A percentile compares a stretch with the other conserved stretches of the same genome.
Evolutionary conservation across 2,329 filamentous ascomycete species (phyloP).

Genomic region (Fusarium sp.): DNA sequence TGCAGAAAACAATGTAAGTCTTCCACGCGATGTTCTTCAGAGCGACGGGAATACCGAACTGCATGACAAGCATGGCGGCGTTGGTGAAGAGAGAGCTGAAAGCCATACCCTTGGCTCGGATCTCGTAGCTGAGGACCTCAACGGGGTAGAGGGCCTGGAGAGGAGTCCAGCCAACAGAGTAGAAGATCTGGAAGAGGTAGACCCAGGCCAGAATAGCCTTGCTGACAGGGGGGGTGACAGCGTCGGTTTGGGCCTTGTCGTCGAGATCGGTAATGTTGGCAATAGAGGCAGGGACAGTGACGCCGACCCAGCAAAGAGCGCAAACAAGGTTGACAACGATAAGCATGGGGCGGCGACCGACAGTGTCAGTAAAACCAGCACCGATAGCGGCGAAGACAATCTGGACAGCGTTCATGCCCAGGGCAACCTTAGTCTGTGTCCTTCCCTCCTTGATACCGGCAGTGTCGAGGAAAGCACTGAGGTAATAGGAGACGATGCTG

Average conservation of each 20-base stretch:
- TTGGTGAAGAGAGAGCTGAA: slow-evolving; percentile 58
- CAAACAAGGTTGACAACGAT: slow-evolving; percentile 58
- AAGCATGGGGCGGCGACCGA: slow-evolving; percentile 63
- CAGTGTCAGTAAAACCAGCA: slow-evolving; percentile 58
- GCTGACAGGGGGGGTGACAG: slow-evolving; percentile 48
- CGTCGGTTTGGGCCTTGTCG: slow-evolving; percentile 37
- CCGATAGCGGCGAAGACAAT: slow-evolving; percentile 60
- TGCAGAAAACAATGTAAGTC: slow-evolving; percentile 63
- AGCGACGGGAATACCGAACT: slow-evolving; percentile 58
- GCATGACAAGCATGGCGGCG: slow-evolving; percentile 49
- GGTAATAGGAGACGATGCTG: slow-evolving; percentile 59
- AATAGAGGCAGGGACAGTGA: slow-evolving; percentile 57
- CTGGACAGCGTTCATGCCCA: slow-evolving; percentile 60
- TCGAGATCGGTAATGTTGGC: slow-evolving; percentile 46
- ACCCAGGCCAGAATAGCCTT: slow-evolving; percentile 61
- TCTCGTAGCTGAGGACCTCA: slow-evolving; percentile 64
- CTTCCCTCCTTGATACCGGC: slow-evolving; percentile 57
- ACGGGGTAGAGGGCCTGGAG: slow-evolving; percentile 60
- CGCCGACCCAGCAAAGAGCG: slow-evolving; percentile 59
- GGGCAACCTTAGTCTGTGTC: slow-evolving; percentile 57
- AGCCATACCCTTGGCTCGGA: slow-evolving; percentile 66
- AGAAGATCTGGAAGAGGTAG: slow-evolving; percentile 48
- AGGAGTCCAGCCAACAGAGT: slow-evolving; percentile 55
- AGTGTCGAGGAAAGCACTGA: slow-evolving; percentile 60
- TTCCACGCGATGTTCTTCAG: slow-evolving; percentile 63